Conservation (phyloP, 306 rosid genomes). For the Cajanus cajan region DNA sequence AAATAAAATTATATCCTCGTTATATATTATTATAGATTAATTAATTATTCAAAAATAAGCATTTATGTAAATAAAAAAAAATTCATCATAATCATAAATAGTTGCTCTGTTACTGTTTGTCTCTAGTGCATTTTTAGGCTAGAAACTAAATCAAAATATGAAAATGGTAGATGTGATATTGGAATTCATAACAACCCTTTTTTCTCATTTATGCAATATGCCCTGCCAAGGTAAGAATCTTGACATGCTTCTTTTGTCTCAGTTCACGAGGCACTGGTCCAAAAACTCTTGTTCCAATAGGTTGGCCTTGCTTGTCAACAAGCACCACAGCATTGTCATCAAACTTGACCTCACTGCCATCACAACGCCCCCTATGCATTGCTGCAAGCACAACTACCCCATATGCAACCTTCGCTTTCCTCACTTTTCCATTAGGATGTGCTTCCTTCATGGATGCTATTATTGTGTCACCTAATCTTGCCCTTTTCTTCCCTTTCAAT, state of each 20-base stretch:
- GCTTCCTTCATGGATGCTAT: constrained; percentile 91
- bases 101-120: too few species aligned
- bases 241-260: constrained; percentile 85
- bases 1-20: too few species aligned
- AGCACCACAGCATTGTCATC: constrained; percentile 85
- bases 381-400: constrained; percentile 82
- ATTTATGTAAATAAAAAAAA: neutral
- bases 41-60: neutral
- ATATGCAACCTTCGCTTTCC: constrained; percentile 68
- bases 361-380: constrained; percentile 75
- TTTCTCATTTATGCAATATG: constrained; percentile 59
- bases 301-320: constrained; percentile 91
- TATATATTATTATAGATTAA: too few species aligned
- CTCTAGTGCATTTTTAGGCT: neutral
- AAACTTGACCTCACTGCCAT: constrained; percentile 90
- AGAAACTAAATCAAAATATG: neutral
- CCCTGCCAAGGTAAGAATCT: constrained; percentile 83
- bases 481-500: constrained; percentile 85
- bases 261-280: constrained; percentile 92
- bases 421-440: constrained; percentile 66
- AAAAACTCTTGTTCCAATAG: constrained; percentile 88
- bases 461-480: constrained; percentile 87
- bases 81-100: neutral
- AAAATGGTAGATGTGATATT: neutral
- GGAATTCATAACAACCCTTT: constrained; percentile 16